A percentile compares a stretch with the other conserved stretches of the same genome.
Evolutionary conservation across 768 basidiomycete genomes (phyloP).

Genomic region (Hypholoma fasciculare): DNA sequence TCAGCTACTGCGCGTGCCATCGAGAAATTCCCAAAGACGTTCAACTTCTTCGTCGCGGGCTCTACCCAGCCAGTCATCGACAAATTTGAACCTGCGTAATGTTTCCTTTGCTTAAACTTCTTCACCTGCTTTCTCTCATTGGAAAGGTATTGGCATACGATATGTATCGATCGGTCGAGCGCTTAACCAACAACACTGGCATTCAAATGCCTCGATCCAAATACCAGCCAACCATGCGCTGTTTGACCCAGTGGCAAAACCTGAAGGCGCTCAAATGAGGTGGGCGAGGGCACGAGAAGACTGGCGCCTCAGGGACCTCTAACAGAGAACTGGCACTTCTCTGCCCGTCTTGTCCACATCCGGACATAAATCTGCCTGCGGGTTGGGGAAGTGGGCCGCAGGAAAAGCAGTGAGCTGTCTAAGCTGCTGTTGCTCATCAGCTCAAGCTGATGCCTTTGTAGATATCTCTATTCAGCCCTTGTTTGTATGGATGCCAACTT

Average conservation of each 20-base stretch:
- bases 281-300: slow-evolving; percentile 20
- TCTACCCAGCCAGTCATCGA: slow-evolving; percentile 13
- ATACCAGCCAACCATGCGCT: neutral
- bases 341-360: slow-evolving; percentile 29
- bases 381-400: slow-evolving; percentile 16
- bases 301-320: slow-evolving; percentile 18
- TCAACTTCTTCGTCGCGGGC: slow-evolving; percentile 18
- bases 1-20: slow-evolving; percentile 12
- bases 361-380: slow-evolving; percentile 22
- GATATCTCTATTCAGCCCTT: slow-evolving; percentile 12
- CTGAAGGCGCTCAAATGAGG: slow-evolving; percentile 24
- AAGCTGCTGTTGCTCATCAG: no score
- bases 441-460: neutral
- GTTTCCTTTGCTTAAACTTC: slow-evolving; percentile 2
- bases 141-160: slow-evolving; percentile 7
- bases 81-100: slow-evolving; percentile 5
- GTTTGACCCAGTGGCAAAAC: slow-evolving; percentile 19
- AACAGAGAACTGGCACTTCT: slow-evolving; percentile 21
- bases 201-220: neutral
- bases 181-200: slow-evolving; percentile 4
- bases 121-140: neutral
- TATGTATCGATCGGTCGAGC: slow-evolving; percentile 9
- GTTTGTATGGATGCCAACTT: slow-evolving; percentile 15
- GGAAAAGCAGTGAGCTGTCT: neutral
- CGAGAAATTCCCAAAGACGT: neutral